Conservation (phyloP, 352 stramenopile genomes). For the Globisporangium orthogonon region DNA sequence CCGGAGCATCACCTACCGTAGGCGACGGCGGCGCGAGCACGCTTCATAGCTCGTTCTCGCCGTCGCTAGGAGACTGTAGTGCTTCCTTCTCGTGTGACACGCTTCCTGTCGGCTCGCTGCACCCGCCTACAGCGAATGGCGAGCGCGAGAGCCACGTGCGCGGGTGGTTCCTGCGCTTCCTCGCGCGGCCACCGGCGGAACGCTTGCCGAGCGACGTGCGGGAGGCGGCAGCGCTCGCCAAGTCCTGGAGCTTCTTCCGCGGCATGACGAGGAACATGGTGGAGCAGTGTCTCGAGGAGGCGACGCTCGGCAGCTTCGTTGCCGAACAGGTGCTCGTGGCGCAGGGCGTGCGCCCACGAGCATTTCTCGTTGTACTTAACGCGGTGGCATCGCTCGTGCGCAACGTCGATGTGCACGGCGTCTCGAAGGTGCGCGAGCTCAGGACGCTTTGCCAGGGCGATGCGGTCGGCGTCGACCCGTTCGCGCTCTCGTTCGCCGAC, state of each 20-base stretch:
- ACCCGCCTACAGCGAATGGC: constrained; percentile 14
- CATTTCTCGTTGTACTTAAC: constrained; percentile 48
- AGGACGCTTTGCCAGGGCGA: constrained; percentile 49
- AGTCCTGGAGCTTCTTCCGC: constrained; percentile 46
- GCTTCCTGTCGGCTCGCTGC: background rate
- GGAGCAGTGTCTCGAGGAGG: constrained; percentile 40
- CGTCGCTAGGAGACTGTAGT: constrained; percentile 18
- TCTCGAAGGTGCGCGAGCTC: constrained; percentile 47
- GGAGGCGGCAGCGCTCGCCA: constrained; percentile 22
- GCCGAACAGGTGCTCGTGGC: constrained; percentile 31
- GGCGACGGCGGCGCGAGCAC: background rate
- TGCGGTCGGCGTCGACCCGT: constrained; percentile 43
- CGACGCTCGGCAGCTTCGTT: constrained; percentile 27
- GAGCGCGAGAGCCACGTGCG: constrained; percentile 27
- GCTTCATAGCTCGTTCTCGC: constrained; percentile 17
- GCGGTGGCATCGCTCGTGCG: constrained; percentile 32
- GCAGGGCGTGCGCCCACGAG: constrained; percentile 25
- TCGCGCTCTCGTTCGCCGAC: constrained; percentile 26
- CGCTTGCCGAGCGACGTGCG: constrained; percentile 19
- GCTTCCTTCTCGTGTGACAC: constrained; percentile 3
- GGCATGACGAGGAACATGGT: constrained; percentile 42
- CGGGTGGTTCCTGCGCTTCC: constrained; percentile 33
- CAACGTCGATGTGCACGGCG: constrained; percentile 29
- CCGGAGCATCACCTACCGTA: background rate
- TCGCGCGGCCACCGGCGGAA: constrained; percentile 23